Evolutionary conservation across 108 stramenopile species (phyloP).

Genomic region (Nitzschia palea): DNA sequence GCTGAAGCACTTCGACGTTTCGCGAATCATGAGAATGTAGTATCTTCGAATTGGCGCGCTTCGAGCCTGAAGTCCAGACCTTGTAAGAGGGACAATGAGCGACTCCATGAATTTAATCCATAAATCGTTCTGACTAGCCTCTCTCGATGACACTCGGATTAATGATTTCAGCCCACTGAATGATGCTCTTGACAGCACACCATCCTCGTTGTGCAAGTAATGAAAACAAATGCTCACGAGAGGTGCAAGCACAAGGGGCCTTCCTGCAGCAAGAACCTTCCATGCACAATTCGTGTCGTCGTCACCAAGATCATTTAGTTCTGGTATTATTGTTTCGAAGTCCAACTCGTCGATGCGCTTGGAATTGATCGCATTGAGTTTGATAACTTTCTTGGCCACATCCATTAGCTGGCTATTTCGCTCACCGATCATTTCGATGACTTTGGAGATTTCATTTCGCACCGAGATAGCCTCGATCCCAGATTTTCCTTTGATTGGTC

Average conservation of each 20-base stretch:
- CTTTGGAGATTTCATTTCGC: slow-evolving; percentile 38
- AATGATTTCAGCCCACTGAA: slow-evolving; percentile 68
- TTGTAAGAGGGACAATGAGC: slow-evolving; percentile 52
- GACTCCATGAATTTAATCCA: slow-evolving; percentile 77
- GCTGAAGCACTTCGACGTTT: slow-evolving; percentile 49
- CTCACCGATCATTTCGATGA: slow-evolving; percentile 10
- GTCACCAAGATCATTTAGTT: slow-evolving; percentile 54
- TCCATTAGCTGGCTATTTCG: slow-evolving; percentile 9
- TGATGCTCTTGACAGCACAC: slow-evolving; percentile 70
- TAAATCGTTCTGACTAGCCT: slow-evolving; percentile 10
- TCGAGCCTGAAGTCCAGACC: slow-evolving; percentile 55
- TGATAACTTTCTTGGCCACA: slow-evolving; percentile 38
- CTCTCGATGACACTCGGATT: slow-evolving; percentile 42
- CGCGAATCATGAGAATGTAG: slow-evolving; percentile 65
- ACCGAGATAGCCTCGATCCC: slow-evolving; percentile 53
- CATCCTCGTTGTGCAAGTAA: slow-evolving; percentile 70
- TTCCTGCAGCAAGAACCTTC: slow-evolving; percentile 32
- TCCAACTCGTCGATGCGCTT: slow-evolving; percentile 81
- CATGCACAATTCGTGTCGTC: slow-evolving; percentile 31
- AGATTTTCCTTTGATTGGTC: slow-evolving; percentile 58
- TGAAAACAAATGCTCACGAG: slow-evolving; percentile 70
- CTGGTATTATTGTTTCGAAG: slow-evolving; percentile 71
- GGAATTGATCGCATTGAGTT: slow-evolving; percentile 52
- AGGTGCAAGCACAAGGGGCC: slow-evolving; percentile 53
- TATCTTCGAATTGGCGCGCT: slow-evolving; percentile 44